Evolutionary conservation across 2,329 filamentous ascomycete genomes (phyloP).

Genomic region (Diatrype stigma): DNA sequence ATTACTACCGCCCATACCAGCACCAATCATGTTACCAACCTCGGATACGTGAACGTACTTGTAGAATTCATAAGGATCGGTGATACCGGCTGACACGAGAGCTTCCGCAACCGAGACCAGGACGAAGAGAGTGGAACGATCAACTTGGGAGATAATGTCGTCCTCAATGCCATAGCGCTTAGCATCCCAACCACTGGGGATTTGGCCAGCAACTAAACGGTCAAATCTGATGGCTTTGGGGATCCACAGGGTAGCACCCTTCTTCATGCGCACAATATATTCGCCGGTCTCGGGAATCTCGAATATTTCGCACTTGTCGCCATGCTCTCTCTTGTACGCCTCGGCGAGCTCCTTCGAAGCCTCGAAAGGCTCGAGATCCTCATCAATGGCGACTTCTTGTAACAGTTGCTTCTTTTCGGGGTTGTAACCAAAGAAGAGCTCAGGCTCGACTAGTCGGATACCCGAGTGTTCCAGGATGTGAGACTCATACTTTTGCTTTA

Average conservation of each 20-base stretch:
- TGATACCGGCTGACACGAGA: conserved; percentile 88
- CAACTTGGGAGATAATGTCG: conserved; percentile 96
- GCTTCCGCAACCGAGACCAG: conserved; percentile 92
- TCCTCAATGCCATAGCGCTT: conserved; percentile 95
- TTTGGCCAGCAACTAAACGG: conserved; percentile 92
- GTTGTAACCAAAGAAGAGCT: conserved; percentile 94
- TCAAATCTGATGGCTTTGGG: conserved; percentile 97
- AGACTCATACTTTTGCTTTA: conserved; percentile 97
- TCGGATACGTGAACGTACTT: conserved; percentile 98
- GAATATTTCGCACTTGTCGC: conserved; percentile 96
- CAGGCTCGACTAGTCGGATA: conserved; percentile 95
- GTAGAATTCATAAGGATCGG: conserved; percentile 99
- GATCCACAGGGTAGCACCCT: conserved; percentile 90
- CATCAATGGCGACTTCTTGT: conserved; percentile 95
- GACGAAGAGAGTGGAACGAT: conserved; percentile 92
- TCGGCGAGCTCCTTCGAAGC: conserved; percentile 94
- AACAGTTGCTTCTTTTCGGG: conserved; percentile 98
- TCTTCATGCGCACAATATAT: conserved; percentile 90
- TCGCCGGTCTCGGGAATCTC: conserved; percentile 92
- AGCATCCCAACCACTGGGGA: conserved; percentile 95
- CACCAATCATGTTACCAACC: conserved; percentile 96
- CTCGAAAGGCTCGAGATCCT: conserved; percentile 96
- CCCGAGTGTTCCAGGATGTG: conserved; percentile 93
- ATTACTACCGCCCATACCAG: conserved; percentile 91
- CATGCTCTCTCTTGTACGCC: conserved; percentile 95